Conservation (phyloP, 2,329 filamentous ascomycete species). For the Paramyrothecium sp. region DNA sequence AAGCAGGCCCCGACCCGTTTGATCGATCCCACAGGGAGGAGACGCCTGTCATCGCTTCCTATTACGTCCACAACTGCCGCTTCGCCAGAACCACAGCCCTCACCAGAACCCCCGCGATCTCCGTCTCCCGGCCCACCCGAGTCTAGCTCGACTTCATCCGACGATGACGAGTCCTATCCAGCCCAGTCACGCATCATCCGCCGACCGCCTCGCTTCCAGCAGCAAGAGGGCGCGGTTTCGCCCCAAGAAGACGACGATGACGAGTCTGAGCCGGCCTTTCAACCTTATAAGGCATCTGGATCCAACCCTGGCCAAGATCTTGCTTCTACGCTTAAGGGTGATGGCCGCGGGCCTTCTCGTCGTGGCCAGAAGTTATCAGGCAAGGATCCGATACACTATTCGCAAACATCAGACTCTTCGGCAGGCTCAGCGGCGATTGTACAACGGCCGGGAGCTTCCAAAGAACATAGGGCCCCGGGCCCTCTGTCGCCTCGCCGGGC, state of each 20-base stretch:
- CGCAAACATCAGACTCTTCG: constrained; percentile 64
- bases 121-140: constrained; percentile 35
- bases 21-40: constrained; percentile 28
- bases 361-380: constrained; percentile 25
- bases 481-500: constrained; percentile 59
- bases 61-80: constrained; percentile 25
- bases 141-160: constrained; percentile 34
- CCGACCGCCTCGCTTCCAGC: constrained; percentile 53
- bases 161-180: constrained; percentile 47
- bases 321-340: constrained; percentile 51
- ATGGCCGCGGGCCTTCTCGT: constrained; percentile 30
- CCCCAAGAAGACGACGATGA: constrained; percentile 54
- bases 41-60: constrained; percentile 44
- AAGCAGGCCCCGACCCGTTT: constrained; percentile 17
- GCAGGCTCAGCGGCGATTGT: constrained; percentile 48
- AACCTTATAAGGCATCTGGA: constrained; percentile 40
- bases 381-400: constrained; percentile 39
- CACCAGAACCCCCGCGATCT: constrained; percentile 16
- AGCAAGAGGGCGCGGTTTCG: constrained; percentile 30
- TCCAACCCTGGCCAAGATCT: constrained; percentile 42
- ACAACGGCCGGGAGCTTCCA: constrained; percentile 23
- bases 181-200: constrained; percentile 61
- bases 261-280: constrained; percentile 55
- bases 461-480: constrained; percentile 34
- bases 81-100: constrained; percentile 17